A percentile compares a stretch with the other conserved stretches of the same genome.
Conservation (phyloP, 2,329 filamentous ascomycete species). For the Hortaea werneckii region DNA sequence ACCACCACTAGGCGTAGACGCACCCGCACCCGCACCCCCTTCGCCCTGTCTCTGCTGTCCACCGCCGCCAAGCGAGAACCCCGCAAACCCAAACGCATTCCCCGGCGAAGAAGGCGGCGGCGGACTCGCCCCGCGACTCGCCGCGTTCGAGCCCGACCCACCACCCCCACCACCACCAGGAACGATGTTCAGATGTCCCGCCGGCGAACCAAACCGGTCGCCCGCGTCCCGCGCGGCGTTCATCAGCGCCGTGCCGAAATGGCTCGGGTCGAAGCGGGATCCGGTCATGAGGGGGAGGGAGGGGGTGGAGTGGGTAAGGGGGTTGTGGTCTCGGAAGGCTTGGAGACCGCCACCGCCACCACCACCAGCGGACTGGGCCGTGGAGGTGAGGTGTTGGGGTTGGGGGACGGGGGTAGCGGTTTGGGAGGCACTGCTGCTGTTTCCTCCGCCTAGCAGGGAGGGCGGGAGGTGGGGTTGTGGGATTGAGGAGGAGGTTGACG, state of each 20-base stretch:
- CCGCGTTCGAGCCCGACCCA: background rate
- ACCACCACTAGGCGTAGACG: too few species aligned
- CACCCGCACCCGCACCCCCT: constrained; percentile 3
- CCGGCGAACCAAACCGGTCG: constrained; percentile 60
- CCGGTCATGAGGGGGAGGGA: constrained; percentile 24
- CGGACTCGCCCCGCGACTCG: constrained; percentile 21
- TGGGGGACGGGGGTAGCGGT: background rate
- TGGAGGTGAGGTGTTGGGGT: background rate
- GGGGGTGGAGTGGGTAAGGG: constrained; percentile 20
- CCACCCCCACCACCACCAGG: constrained; percentile 14
- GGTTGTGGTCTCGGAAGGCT: constrained; percentile 23
- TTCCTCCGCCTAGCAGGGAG: too few species aligned
- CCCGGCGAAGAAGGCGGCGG: constrained; percentile 9
- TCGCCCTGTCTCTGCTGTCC: background rate
- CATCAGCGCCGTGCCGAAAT: constrained; percentile 77
- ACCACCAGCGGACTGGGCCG: background rate
- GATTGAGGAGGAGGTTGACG: too few species aligned
- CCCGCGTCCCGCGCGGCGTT: constrained; percentile 79
- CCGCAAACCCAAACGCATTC: background rate
- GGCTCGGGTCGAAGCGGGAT: constrained; percentile 62
- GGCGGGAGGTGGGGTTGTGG: constrained; percentile 19
- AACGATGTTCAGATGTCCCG: constrained; percentile 22
- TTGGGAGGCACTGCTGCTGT: too few species aligned
- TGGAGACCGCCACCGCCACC: constrained; percentile 30
- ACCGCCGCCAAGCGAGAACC: background rate